Base-by-base conservation (phyloP, 83 land plant genomes). In the Larix sibirica region DNA sequence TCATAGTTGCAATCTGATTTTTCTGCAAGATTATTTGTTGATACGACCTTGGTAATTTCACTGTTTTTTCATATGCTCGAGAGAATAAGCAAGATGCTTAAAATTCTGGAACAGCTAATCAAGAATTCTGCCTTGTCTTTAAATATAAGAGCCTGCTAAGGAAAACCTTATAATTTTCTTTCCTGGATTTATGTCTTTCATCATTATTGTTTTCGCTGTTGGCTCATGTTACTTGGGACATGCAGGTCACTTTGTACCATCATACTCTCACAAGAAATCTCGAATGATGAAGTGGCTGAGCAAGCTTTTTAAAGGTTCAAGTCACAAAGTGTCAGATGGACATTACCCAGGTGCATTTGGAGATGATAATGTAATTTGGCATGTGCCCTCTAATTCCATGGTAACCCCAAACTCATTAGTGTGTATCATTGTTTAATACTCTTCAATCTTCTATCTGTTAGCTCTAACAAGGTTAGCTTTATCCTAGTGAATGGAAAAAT, bases 201-300 rank as follows among this genome's bases (percentile, higher is more conserved):
- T 71, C 12, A 38, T 70, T 71, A 7, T 71, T 40, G 42, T 17
- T 42, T 3, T 40, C 13, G 7, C 1, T 6, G 20, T 71, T n/a
- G 42, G 76, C 24, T 71, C 50, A 71, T n/a, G 20, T 71, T 20
- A 2, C 20, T 71, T 71, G 14, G 21, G n/a, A 71, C 14, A 42
- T 71, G 76, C 50, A 42, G 76, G 76, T 44, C 76, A 71, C 50
- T 31, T 40, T 71, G 76, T 42, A 42, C 76, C 80, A 13, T 5
- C 62, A 56, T 78, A 33, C 56, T 9, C 6, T 56, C 61, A 24
- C 36, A 77, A 77, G 54, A 50, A 58, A 77, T 77, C 80, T 13
- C 80, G 80, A 18, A 54, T 77, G 62, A 77, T 77, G 80, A 77
- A 58, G 80, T 77, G 80, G 80, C 62, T 77, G n/a, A 58, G 62